Conservation (phyloP, 352 stramenopile species). For the Phytophthora fragariae region DNA sequence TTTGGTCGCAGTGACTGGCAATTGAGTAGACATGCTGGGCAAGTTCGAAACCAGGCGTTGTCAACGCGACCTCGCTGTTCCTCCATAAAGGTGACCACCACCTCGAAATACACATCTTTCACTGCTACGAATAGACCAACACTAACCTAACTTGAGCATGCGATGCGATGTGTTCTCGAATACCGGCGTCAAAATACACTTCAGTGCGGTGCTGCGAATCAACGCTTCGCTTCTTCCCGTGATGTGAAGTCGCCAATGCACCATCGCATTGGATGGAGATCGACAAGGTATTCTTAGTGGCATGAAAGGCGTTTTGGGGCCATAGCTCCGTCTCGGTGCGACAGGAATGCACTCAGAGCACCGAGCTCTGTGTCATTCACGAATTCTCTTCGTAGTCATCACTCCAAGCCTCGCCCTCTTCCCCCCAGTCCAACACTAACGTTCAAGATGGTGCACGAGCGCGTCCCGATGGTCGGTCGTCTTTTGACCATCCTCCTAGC, state of each 20-base stretch:
- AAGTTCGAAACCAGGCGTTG: conserved; percentile 2
- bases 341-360: not conserved
- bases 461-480: conserved; percentile 49
- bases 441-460: conserved; percentile 48
- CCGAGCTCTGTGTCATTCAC: conserved; percentile 16
- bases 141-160: conserved; percentile 3
- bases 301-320: not conserved
- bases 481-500: conserved; percentile 51
- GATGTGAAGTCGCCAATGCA: not conserved
- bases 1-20: not conserved
- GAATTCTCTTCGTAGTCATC: conserved; percentile 18
- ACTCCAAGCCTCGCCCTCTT: not conserved
- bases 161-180: conserved; percentile 8
- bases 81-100: not conserved
- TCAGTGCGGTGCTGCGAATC: conserved; percentile 7
- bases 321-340: not conserved
- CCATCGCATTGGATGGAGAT: conserved; percentile 19
- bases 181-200: not conserved
- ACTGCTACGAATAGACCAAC: conserved; percentile 14
- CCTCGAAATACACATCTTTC: conserved; percentile 17
- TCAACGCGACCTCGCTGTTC: not conserved
- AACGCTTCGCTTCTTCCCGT: conserved; percentile 10
- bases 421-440: not conserved
- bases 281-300: conserved; percentile 27
- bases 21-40: conserved; percentile 16